These are phyloP conservation scores for Colletotrichum spinosum DNA, from an alignment of 2,329 filamentous ascomycete genomes.

Conservation along the genomic window DNA sequence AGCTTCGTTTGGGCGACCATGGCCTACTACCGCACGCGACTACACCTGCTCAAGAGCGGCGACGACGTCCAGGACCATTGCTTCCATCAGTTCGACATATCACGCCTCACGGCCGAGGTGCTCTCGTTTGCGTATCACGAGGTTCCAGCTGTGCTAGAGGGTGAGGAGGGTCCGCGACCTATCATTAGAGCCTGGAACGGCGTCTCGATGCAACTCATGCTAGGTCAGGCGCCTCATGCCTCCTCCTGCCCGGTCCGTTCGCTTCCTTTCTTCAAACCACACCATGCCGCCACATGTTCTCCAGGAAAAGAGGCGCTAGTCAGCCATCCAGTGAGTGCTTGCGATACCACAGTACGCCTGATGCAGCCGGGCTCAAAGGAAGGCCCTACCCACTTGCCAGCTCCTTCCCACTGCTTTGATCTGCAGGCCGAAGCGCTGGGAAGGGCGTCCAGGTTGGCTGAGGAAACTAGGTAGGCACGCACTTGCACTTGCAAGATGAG, in stretches of 20 bases:
- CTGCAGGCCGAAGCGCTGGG: no score
- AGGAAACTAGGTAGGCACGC: no score
- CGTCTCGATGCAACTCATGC: not conserved
- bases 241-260: not conserved
- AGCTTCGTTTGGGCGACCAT: slow-evolving; percentile 47
- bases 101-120: slow-evolving; percentile 43
- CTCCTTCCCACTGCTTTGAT: not conserved
- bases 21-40: slow-evolving; percentile 44
- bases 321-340: slow-evolving; percentile 10
- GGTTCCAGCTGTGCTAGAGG: not conserved
- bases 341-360: slow-evolving; percentile 12
- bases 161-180: not conserved
- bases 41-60: slow-evolving; percentile 40
- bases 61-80: slow-evolving; percentile 29
- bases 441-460: no score
- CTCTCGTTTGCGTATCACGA: slow-evolving; percentile 44
- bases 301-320: slow-evolving; percentile 9
- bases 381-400: slow-evolving; percentile 1
- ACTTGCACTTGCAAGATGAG: no score
- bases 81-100: slow-evolving; percentile 42
- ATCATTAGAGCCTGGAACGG: slow-evolving; percentile 27
- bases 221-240: not conserved
- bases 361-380: slow-evolving; percentile 12
- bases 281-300: slow-evolving; percentile 21
- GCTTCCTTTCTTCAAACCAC: not conserved